phyloP scores from a whole-genome alignment of 148 eudicot species.

The Hydrangea macrophylla region DNA sequence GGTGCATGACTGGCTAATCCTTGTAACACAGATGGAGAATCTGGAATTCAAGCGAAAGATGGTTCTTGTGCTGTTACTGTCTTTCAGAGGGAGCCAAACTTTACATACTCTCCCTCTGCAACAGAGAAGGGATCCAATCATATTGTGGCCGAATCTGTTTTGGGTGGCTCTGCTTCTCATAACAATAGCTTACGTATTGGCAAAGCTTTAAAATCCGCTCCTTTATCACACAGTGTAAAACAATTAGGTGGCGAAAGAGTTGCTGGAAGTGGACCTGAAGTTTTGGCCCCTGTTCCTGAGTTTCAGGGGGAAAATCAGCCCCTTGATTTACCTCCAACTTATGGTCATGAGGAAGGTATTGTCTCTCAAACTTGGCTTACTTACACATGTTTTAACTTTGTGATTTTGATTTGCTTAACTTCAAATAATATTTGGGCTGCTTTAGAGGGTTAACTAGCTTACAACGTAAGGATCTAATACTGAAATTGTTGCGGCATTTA shows the following conservation, averaged over 20 bases:
- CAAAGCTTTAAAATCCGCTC: conserved; percentile 16
- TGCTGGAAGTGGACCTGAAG: conserved; percentile 13
- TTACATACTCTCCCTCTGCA: conserved; percentile 31
- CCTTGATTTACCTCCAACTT: conserved; percentile 22
- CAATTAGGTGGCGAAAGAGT: conserved; percentile 21
- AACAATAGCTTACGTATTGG: not conserved
- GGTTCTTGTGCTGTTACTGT: conserved; percentile 33
- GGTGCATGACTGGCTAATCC: not conserved
- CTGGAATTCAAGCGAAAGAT: conserved; percentile 63
- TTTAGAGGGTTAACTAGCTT: not conserved
- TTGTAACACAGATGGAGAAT: conserved; percentile 58
- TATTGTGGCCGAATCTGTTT: conserved; percentile 19
- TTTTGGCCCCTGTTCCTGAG: conserved; percentile 26
- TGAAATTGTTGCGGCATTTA: not conserved
- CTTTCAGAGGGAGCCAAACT: conserved; percentile 24
- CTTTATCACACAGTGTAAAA: conserved; percentile 15
- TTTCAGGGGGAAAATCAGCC: conserved; percentile 66
- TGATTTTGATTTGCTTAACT: not conserved
- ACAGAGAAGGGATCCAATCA: conserved; percentile 44
- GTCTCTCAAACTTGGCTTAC: not conserved
- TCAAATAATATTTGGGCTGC: not conserved
- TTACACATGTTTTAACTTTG: no score
- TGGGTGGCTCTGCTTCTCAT: conserved; percentile 13
- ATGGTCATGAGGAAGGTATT: conserved; percentile 47
- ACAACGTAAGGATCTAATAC: not conserved